Conservation (phyloP, 257 asterid species). For the Solanum chmielewskii region DNA sequence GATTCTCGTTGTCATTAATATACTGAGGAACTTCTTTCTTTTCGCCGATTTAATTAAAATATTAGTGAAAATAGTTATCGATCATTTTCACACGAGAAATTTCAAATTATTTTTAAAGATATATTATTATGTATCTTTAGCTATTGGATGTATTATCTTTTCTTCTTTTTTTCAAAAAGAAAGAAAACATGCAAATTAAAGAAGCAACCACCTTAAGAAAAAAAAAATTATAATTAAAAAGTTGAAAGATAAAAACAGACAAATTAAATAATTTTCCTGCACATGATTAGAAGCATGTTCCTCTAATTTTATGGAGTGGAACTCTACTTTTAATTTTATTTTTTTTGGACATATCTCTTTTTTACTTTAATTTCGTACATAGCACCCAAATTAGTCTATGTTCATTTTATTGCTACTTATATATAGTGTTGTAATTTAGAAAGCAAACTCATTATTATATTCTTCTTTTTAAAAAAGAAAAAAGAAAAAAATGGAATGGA, state of each 20-base stretch:
- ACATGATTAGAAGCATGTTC: slow-evolving; percentile 3
- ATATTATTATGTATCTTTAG: neutral
- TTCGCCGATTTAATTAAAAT: neutral
- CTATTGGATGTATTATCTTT: no score
- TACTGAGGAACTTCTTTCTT: neutral
- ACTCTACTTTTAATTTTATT: neutral
- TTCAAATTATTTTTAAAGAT: neutral
- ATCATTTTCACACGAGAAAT: no score
- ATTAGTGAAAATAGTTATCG: rapidly evolving
- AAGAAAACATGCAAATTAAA: neutral
- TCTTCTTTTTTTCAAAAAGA: no score
- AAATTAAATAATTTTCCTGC: neutral
- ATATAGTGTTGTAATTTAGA: neutral
- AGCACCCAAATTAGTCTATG: slow-evolving; percentile 9
- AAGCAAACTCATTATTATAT: neutral
- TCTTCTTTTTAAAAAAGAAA: neutral
- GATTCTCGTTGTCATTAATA: neutral
- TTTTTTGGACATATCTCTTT: neutral
- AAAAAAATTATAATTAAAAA: neutral
- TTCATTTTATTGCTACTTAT: slow-evolving; percentile 5
- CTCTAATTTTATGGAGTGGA: slow-evolving; percentile 8
- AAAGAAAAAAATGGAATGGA: slow-evolving; percentile 63
- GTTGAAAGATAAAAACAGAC: neutral
- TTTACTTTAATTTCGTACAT: neutral
- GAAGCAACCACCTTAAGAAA: neutral